These are phyloP conservation scores for Theileria orientalis DNA, from an alignment of 169 alveolate species.

Conservation along the genomic window DNA sequence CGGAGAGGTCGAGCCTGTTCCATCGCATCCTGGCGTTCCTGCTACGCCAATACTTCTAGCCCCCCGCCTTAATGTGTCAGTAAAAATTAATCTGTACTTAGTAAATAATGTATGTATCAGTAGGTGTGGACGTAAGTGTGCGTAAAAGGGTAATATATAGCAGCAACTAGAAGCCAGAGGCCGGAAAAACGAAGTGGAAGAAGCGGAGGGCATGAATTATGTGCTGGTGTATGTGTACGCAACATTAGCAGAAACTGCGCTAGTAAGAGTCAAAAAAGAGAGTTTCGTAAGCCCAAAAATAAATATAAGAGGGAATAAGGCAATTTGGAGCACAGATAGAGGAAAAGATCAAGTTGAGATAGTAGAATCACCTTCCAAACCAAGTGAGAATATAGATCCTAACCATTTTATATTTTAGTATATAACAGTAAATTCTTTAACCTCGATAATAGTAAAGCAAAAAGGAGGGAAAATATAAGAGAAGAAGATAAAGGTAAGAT, in stretches of 20 bases:
- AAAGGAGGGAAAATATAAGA: not conserved
- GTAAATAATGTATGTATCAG: not conserved
- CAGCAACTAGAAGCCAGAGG: not conserved
- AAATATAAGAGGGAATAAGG: not conserved
- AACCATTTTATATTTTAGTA: not conserved
- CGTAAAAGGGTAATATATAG: not conserved
- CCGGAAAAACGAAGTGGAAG: not conserved
- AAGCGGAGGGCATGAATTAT: too few relatives aligned
- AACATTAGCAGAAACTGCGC: not conserved
- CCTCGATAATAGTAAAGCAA: not conserved
- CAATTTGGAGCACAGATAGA: not conserved
- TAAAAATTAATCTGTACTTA: not conserved
- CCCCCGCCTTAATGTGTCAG: constrained; percentile 18
- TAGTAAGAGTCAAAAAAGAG: not conserved
- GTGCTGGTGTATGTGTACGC: not conserved
- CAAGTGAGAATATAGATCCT: not conserved
- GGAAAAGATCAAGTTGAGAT: not conserved
- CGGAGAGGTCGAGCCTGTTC: constrained; percentile 40
- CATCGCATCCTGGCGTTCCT: constrained; percentile 9
- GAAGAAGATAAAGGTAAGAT: not conserved
- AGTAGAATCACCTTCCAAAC: constrained; percentile 4
- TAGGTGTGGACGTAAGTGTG: not conserved
- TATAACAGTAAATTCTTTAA: not conserved
- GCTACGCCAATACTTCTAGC: constrained; percentile 45
- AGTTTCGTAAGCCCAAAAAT: not conserved